Evolutionary conservation across 331 rosid species (phyloP).

Genomic region (Spiraea crenata): DNA sequence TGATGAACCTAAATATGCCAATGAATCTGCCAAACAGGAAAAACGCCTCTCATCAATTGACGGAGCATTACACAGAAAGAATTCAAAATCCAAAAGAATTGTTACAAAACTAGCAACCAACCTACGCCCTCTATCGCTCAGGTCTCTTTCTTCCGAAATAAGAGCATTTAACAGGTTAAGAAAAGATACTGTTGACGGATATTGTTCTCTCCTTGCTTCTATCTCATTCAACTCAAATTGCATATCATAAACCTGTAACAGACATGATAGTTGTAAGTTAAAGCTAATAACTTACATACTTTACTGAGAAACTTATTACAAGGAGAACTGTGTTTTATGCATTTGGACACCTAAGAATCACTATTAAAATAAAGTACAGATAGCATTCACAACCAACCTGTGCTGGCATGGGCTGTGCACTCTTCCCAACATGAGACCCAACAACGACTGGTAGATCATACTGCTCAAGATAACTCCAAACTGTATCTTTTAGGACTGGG

Average conservation of each 20-base stretch:
- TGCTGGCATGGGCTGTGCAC: constrained; percentile 55
- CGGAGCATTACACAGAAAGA: constrained; percentile 12
- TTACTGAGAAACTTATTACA: not conserved
- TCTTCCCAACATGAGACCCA: constrained; percentile 63
- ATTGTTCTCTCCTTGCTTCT: constrained; percentile 93
- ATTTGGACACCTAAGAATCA: not conserved
- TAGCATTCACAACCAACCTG: constrained; percentile 54
- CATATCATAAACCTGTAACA: constrained; percentile 92
- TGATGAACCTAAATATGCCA: constrained; percentile 89
- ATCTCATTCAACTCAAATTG: constrained; percentile 91
- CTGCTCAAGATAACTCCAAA: constrained; percentile 94
- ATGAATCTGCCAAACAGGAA: constrained; percentile 60
- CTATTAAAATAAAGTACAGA: not conserved
- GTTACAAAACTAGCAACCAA: constrained; percentile 21
- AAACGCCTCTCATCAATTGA: constrained; percentile 9
- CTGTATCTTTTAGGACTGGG: constrained; percentile 65
- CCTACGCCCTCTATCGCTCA: constrained; percentile 92
- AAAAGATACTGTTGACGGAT: constrained; percentile 94
- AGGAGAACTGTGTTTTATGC: not conserved
- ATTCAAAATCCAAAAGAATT: constrained; percentile 13
- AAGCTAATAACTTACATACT: too few relatives aligned
- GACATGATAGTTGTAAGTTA: not conserved
- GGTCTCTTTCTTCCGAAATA: constrained; percentile 85
- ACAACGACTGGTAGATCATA: constrained; percentile 96
- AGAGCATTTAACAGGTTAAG: constrained; percentile 85